Evolutionary conservation across 768 basidiomycete genomes (phyloP), one percentile per base, ranked within the genome.

Genomic region (Trametes gibbosa): DNA sequence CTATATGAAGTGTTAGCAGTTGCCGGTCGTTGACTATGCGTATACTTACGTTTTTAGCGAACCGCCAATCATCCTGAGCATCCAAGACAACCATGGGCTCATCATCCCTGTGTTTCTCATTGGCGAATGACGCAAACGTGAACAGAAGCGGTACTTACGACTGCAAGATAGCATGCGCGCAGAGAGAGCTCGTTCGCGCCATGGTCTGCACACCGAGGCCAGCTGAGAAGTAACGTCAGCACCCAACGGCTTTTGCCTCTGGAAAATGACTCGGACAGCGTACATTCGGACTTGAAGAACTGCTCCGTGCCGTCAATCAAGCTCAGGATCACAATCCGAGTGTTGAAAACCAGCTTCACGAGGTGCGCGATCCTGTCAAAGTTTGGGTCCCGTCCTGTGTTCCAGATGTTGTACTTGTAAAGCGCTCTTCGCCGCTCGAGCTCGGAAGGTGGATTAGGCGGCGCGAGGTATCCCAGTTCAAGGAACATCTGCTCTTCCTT

Each of bases 361-460:
- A 98, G 81, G 70, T 96, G 93, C 16, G 87, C 91, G 63, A 97
- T 95, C 17, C 95, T 84, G 72, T 97, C 95, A 69, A 98, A 97
- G 70, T 96, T 95, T 62, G 84, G 77, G 70, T 98, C 95, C 9
- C 86, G 78, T 16, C 86, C 85, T 0, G 93, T 95, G 63, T 90
- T 84, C 82, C 92, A 87, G 49, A 97, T 89, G 65, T 94, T 93
- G 39, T 66, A 90, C 87, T 89, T 91, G 74, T 95, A 91, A 65
- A 98, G 72, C 7, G 95, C 95, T 46, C 90, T 79, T 35, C 91
- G 77, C 27, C 95, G 81, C 50, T 92, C 90, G 25, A 84, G 72
- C 72, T 98, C 95, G 63, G 95, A 85, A 2, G 89, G 87, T 5
- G 95, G 92, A 62, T 86, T 80, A 2, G 95, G 95, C 29, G 95